Evolutionary conservation across 2,329 filamentous ascomycete genomes (phyloP).

Genomic region (Aureobasidium sp.): DNA sequence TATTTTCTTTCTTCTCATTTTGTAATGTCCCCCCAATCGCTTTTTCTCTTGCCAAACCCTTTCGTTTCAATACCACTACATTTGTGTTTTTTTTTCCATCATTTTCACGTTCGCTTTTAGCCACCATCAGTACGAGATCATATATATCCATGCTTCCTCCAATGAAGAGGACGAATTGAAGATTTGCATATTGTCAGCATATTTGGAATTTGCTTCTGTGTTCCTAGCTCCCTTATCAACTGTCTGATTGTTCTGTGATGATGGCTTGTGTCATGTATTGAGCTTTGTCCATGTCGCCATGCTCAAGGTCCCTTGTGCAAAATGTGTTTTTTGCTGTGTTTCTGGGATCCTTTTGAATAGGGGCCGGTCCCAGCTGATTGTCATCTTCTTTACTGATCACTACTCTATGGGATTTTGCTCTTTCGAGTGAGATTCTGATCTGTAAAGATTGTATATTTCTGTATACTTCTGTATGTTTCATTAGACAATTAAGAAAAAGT

Average conservation of each 20-base stretch:
- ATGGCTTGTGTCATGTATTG: too few species aligned
- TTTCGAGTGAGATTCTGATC: not conserved
- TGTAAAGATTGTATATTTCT: not conserved
- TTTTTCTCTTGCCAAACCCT: not conserved
- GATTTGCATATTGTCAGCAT: not conserved
- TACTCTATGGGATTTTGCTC: not conserved
- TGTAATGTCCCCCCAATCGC: not conserved
- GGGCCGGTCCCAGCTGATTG: too few species aligned
- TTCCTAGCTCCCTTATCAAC: not conserved
- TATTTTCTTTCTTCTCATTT: not conserved
- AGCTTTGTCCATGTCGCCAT: too few species aligned
- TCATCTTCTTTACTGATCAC: too few species aligned
- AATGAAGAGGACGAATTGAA: not conserved
- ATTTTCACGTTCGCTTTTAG: not conserved
- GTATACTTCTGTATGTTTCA: not conserved
- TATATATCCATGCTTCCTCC: not conserved
- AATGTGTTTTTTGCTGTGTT: too few species aligned
- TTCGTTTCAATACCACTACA: slow-evolving; percentile 10
- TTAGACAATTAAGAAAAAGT: not conserved
- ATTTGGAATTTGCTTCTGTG: too few species aligned
- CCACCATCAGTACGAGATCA: not conserved
- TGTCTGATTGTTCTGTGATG: not conserved
- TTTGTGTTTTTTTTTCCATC: not conserved
- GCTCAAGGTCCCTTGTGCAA: too few species aligned
- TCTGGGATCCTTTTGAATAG: too few species aligned